Conservation (phyloP, 305 asterid species). For the Plantago coronopus region DNA sequence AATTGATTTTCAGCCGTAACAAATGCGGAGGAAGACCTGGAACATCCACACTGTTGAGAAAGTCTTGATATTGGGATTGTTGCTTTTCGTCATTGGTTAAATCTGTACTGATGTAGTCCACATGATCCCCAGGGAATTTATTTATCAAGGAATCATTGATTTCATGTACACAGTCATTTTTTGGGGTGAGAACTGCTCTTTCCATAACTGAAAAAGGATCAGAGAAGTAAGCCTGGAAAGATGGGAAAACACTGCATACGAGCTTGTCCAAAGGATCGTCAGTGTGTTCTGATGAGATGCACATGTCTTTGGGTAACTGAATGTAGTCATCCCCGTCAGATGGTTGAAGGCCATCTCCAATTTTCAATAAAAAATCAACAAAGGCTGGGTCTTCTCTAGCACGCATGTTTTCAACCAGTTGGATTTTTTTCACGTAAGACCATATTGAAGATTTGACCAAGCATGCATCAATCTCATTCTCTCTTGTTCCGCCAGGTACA, state of each 20-base stretch:
- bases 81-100: background rate
- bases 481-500: too few relatives aligned
- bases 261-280: background rate
- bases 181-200: too few relatives aligned
- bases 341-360: too few relatives aligned
- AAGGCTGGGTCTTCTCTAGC: too few relatives aligned
- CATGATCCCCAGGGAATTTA: background rate
- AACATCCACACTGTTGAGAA: background rate
- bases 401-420: too few relatives aligned
- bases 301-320: background rate
- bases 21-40: too few relatives aligned
- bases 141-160: background rate
- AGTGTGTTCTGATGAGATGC: background rate
- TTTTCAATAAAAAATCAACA: too few relatives aligned
- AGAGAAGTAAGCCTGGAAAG: background rate
- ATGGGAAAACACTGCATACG: background rate
- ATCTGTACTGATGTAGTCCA: background rate
- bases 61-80: background rate
- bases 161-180: background rate
- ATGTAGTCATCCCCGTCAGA: background rate
- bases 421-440: too few relatives aligned
- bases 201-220: too few relatives aligned
- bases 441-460: too few relatives aligned
- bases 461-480: too few relatives aligned
- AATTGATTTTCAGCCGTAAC: too few relatives aligned